A percentile compares a stretch with the other conserved stretches of the same genome.
Conservation (phyloP, 2,329 filamentous ascomycete genomes). For the Monosporascus sp. region DNA sequence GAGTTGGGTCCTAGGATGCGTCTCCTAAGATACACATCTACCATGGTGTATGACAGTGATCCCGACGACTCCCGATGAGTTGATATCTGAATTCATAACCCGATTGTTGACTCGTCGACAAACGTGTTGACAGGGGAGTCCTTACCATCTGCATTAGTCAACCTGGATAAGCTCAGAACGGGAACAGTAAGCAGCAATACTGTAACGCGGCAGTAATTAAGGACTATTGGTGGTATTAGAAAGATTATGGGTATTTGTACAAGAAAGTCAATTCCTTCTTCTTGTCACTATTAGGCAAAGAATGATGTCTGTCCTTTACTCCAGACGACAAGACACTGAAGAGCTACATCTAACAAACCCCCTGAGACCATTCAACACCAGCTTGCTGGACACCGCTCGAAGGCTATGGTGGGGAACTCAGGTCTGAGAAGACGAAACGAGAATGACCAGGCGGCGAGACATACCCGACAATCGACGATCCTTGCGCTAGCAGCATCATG, state of each 20-base stretch:
- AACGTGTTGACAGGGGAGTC: no score
- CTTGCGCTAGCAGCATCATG: constrained; percentile 8
- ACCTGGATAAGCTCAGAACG: no score
- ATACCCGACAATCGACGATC: constrained; percentile 10
- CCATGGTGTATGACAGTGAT: no score
- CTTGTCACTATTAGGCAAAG: constrained; percentile 28
- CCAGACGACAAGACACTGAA: constrained; percentile 20
- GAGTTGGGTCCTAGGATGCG: no score
- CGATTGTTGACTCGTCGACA: no score
- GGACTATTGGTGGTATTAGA: background rate
- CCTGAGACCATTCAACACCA: constrained; percentile 18
- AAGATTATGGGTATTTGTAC: constrained; percentile 15
- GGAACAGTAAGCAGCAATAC: background rate
- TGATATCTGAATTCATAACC: no score
- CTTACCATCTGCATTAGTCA: no score
- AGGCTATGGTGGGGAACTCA: constrained; percentile 19
- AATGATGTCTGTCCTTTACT: constrained; percentile 20
- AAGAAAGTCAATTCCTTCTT: constrained; percentile 27
- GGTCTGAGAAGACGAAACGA: constrained; percentile 18
- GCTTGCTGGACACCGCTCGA: constrained; percentile 18
- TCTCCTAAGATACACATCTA: no score
- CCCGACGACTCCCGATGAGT: no score
- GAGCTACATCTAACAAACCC: constrained; percentile 29
- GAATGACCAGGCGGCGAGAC: constrained; percentile 12
- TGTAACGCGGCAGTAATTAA: background rate